phyloP scores from a whole-genome alignment of 2,329 filamentous ascomycete species.

The Curvularia spicifera region DNA sequence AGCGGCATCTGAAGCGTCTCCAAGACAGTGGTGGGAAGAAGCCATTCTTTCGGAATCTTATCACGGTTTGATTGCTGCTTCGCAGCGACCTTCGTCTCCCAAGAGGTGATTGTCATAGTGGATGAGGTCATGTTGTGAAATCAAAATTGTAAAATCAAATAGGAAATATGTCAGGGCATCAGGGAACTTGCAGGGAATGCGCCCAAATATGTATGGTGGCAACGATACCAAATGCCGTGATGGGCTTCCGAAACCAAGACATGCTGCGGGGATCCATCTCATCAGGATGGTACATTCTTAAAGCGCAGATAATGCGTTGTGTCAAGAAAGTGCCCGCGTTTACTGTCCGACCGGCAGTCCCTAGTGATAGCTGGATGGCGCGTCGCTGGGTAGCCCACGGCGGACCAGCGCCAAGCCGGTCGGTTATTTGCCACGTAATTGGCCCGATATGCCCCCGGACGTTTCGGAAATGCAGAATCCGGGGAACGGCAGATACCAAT shows the following conservation, averaged over 20 bases:
- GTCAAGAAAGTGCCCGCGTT: not conserved
- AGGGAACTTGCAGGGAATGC: not conserved
- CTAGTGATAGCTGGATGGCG: not conserved
- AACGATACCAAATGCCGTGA: not conserved
- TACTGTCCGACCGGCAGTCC: constrained; percentile 5
- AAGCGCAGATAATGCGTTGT: not conserved
- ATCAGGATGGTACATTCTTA: not conserved
- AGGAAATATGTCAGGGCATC: not conserved
- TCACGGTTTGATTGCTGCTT: constrained; percentile 8
- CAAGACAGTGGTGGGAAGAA: constrained; percentile 30
- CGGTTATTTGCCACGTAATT: constrained; percentile 3
- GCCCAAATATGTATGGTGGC: not conserved
- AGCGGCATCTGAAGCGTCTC: constrained; percentile 6
- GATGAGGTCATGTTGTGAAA: not conserved
- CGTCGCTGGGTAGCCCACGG: constrained; percentile 2
- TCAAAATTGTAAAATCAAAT: not conserved
- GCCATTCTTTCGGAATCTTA: constrained; percentile 52
- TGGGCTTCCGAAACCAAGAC: not conserved
- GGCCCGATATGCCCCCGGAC: constrained; percentile 1
- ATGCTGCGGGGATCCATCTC: not conserved
- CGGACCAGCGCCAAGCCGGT: constrained; percentile 11
- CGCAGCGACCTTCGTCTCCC: constrained; percentile 5
- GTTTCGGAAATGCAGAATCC: constrained; percentile 1
- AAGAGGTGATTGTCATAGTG: not conserved
- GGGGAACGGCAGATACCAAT: not conserved